Percentiles rank a stretch among this genome's conserved stretches.
phyloP scores from a whole-genome alignment of 441 rosid species.

The Brassica balearica region DNA sequence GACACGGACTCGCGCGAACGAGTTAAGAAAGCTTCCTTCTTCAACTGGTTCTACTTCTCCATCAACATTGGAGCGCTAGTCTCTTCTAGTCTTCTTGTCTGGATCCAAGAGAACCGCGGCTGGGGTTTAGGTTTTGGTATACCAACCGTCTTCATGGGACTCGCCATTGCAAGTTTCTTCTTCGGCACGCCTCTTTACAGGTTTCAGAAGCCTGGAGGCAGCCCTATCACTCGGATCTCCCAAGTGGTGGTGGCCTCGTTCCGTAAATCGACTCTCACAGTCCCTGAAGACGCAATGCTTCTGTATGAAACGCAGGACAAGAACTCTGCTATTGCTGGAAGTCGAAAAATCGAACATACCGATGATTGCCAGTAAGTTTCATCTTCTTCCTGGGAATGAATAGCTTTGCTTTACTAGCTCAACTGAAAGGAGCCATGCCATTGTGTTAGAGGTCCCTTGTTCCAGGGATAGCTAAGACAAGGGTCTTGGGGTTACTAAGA shows the following conservation, averaged over 20 bases:
- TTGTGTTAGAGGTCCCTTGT: too few species aligned
- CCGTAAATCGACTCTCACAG: neutral
- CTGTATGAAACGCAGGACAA: neutral
- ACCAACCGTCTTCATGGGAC: conserved; percentile 81
- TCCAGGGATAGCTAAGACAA: too few species aligned
- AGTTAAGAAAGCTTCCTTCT: neutral
- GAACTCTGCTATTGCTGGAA: conserved; percentile 2
- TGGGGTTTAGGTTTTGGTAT: conserved; percentile 93
- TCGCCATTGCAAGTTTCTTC: conserved; percentile 13
- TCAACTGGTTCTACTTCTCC: conserved; percentile 1
- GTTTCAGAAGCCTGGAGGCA: neutral
- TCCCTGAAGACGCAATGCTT: neutral
- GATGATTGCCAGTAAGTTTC: conserved; percentile 6
- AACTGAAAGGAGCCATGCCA: too few species aligned
- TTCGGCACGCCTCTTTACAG: neutral
- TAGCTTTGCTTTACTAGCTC: neutral
- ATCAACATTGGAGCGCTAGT: neutral
- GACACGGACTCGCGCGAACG: neutral
- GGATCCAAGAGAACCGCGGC: conserved; percentile 87
- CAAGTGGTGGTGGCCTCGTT: neutral
- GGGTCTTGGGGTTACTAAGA: too few species aligned
- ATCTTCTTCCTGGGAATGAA: neutral
- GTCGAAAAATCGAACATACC: conserved; percentile 1
- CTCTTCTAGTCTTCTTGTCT: conserved; percentile 77
- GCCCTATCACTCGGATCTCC: neutral